A percentile compares a stretch with the other conserved stretches of the same genome.
phyloP scores from a whole-genome alignment of 768 basidiomycete genomes.

The Dioszegia aurantiaca region DNA sequence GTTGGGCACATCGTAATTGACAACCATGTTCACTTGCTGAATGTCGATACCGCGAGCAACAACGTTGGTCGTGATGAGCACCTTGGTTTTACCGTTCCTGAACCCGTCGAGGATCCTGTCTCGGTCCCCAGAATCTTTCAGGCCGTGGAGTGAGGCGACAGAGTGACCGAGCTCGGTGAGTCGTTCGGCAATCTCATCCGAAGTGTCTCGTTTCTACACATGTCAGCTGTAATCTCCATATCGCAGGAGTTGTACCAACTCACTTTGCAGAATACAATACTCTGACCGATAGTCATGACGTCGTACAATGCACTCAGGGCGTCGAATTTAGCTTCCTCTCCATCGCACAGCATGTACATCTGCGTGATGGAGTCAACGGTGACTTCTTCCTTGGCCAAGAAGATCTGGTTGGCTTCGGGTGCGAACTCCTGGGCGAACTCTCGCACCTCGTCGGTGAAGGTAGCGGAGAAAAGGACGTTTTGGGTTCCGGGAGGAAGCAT shows the following conservation, averaged over 20 bases:
- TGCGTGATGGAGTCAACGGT: slow-evolving; percentile 92
- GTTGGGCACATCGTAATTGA: slow-evolving; percentile 90
- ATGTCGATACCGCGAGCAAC: slow-evolving; percentile 98
- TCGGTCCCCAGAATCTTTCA: slow-evolving; percentile 83
- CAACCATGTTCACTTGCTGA: slow-evolving; percentile 99
- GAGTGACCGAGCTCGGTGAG: slow-evolving; percentile 94
- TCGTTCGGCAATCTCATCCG: slow-evolving; percentile 83
- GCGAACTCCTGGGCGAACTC: slow-evolving; percentile 90
- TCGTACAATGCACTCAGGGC: slow-evolving; percentile 86
- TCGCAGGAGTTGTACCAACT: too few relatives aligned
- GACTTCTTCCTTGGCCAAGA: slow-evolving; percentile 87
- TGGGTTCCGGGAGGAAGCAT: slow-evolving; percentile 57
- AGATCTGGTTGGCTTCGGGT: slow-evolving; percentile 91
- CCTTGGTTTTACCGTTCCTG: slow-evolving; percentile 93
- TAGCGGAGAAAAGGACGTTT: slow-evolving; percentile 95
- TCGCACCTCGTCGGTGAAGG: slow-evolving; percentile 91
- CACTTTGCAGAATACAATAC: slow-evolving; percentile 98
- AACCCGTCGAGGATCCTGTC: slow-evolving; percentile 91
- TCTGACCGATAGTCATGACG: slow-evolving; percentile 90
- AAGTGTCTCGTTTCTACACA: slow-evolving; percentile 76
- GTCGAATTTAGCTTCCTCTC: slow-evolving; percentile 92
- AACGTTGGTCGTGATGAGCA: slow-evolving; percentile 97
- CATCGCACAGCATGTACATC: slow-evolving; percentile 93
- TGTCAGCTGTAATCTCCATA: slow-evolving; percentile 33
- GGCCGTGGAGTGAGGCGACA: slow-evolving; percentile 91